Evolutionary conservation across 208 protist species (phyloP), one percentile per base, ranked within the genome.

Genomic region (Acanthamoeba healyi): DNA sequence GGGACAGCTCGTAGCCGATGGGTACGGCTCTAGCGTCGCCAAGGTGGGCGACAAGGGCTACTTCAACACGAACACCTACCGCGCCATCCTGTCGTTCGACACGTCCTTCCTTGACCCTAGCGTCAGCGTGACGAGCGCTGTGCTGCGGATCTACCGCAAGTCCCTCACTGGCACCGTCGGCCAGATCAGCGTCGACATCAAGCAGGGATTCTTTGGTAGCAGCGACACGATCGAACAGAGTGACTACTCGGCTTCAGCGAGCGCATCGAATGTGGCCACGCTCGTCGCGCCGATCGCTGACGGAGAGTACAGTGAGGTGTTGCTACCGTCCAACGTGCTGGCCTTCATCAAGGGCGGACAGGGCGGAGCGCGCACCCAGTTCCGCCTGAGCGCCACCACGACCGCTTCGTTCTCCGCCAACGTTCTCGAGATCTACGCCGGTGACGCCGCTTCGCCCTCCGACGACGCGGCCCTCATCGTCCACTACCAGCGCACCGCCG

Each of bases 131-230:
- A 46, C 70, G 12, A 32, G 29, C 1, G 81, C 81, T 46, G 54
- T 65, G 17, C 81, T 89, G 42, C 81, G 54, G n/a, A 38, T 89
- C 81, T 56, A 67, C 44, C 81, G 81, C 81, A 89, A 61, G 81
- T 89, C 81, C 22, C 81, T 89, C 19, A 19, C 36, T 7, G 81
- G 81, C 19, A 14, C 51, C 81, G 49, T 89, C 12, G 22, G 22
- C 51, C 2, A 38, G 12, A 56, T 89, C 81, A 61, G 34, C 44
- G 42, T 89, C 1, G 81, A 89, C 46, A 10, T 89, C 44, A 89
- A 65, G 54, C 81, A 89, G 81, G 81, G 81, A 5, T 89, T n/a
- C 81, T 89, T 89, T 24, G 81, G 81, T 19, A 67, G n/a, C 81
- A 44, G 34, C 40, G 17, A 14, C 32, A 15, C 19, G 4, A 32